Evolutionary conservation across 352 stramenopile genomes (phyloP), one percentile per base, ranked within the genome.

Genomic region (Globisporangium radiosum): DNA sequence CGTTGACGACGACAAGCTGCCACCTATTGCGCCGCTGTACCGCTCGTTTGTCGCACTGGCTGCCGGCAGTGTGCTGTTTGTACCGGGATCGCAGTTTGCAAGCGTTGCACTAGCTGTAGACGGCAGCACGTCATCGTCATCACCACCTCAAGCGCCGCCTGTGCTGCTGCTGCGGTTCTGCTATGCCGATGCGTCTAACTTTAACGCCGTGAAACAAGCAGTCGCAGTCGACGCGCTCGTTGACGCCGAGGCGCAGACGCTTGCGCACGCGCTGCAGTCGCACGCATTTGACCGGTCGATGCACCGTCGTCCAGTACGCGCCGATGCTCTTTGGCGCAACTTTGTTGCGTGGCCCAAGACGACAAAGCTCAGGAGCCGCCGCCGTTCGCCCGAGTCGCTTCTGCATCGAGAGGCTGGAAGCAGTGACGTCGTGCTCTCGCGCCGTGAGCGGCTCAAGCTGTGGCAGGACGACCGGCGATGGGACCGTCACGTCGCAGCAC

Each of bases 381-480:
- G 25, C 25, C 25, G 25, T 25, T 25, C 25, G 25, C 25, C 25
- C 25, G 25, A 25, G 1, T 25, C 25, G 25, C 0, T 25, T 25
- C 25, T 25, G 25, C 25, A 25, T 25, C 25, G 25, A 25, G 25
- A 25, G 25, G 2, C 25, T 25, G 25, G 25, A 25, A 25, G 25
- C 25, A 64, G 60, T 13, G 69, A 74, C 51, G 45, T 70, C 51
- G 15, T 50, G 62, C 57, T 90, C 54, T 89, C 81, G 13, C 75
- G 84, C 19, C 81, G 81, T 48, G 78, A 94, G 50, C 73, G 84
- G 0, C 78, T 91, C 47, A 90, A 92, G 62, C 67, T 85, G 37
- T 92, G 84, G 81, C 84, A 94, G 33, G 78, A 91, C 40, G 82
- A 90, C 60, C 81, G 78, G 43, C 71, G 82, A 0, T 92, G 81